Evolutionary conservation across 108 stramenopile species (phyloP).

Genomic region (Skeletonema menzelii): DNA sequence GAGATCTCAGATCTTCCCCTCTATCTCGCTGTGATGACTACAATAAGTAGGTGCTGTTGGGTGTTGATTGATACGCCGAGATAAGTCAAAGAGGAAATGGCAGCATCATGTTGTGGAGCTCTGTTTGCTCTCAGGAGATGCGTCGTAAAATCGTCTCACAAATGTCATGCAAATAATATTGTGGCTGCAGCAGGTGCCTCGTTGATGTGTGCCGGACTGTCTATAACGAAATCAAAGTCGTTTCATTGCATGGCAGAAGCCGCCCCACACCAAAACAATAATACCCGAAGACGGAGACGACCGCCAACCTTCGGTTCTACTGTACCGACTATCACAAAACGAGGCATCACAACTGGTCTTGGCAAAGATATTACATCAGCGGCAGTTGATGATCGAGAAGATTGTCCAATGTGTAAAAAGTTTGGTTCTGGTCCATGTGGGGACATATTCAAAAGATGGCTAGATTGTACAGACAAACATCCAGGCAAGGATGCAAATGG

Average conservation of each 20-base stretch:
- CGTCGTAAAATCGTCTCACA: background rate
- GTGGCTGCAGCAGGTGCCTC: background rate
- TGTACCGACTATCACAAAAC: constrained; percentile 6
- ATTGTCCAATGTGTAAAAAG: constrained; percentile 61
- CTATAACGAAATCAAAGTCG: background rate
- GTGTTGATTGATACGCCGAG: background rate
- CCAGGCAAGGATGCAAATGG: constrained; percentile 43
- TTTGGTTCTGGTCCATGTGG: constrained; percentile 58
- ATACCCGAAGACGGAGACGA: background rate
- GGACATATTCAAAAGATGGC: constrained; percentile 41
- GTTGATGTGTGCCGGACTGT: background rate
- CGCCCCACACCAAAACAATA: background rate
- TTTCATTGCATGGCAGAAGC: background rate
- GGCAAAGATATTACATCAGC: background rate
- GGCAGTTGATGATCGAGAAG: constrained; percentile 32
- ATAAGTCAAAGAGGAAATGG: background rate
- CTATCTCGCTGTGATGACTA: too few relatives aligned
- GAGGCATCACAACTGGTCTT: constrained; percentile 6
- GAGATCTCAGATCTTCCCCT: too few relatives aligned
- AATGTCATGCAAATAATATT: background rate
- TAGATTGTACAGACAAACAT: constrained; percentile 49
- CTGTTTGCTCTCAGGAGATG: background rate
- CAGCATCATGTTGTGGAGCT: background rate
- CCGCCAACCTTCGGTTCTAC: constrained; percentile 17
- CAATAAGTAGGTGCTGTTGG: background rate